Evolutionary conservation across 176 grass and related monocot genomes (phyloP).

Genomic region (Tillandsia leiboldiana): DNA sequence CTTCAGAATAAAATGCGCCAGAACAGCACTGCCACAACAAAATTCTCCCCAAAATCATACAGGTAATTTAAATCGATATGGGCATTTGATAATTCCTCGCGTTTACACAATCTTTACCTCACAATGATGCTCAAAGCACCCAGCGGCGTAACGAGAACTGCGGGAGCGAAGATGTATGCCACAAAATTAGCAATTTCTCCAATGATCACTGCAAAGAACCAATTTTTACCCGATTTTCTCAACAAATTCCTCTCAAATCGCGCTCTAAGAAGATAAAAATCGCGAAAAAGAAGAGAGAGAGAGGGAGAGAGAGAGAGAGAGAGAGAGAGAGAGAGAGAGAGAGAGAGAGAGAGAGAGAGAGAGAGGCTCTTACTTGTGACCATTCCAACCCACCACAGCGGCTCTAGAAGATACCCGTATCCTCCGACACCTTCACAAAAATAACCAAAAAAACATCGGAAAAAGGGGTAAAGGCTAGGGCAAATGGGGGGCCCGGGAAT

Average conservation of each 20-base stretch:
- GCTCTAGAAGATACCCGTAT: constrained; percentile 87
- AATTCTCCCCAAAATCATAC: constrained; percentile 8
- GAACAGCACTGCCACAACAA: constrained; percentile 50
- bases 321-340: too few relatives aligned
- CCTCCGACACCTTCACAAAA: constrained; percentile 53
- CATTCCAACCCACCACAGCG: constrained; percentile 97
- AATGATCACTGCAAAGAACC: constrained; percentile 55
- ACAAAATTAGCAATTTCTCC: constrained; percentile 92
- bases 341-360: too few relatives aligned
- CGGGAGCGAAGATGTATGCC: constrained; percentile 86
- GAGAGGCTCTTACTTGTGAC: constrained; percentile 64
- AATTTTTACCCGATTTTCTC: constrained; percentile 1
- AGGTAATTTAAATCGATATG: not conserved
- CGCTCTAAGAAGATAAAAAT: not conserved
- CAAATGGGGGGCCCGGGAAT: too few relatives aligned
- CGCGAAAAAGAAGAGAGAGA: not conserved
- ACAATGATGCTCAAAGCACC: constrained; percentile 92
- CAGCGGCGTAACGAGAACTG: constrained; percentile 68
- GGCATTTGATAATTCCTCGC: not conserved
- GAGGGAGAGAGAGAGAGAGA: too few relatives aligned
- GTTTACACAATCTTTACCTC: constrained; percentile 31
- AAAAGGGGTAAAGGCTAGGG: too few relatives aligned
- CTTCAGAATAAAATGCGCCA: constrained; percentile 90
- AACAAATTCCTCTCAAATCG: constrained; percentile 8
- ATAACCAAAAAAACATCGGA: not conserved